A percentile compares a stretch with the other conserved stretches of the same genome.
These are phyloP conservation scores for Phaeosphaeriaceae sp. DNA, from an alignment of 2,329 filamentous ascomycete species.

Conservation along the genomic window DNA sequence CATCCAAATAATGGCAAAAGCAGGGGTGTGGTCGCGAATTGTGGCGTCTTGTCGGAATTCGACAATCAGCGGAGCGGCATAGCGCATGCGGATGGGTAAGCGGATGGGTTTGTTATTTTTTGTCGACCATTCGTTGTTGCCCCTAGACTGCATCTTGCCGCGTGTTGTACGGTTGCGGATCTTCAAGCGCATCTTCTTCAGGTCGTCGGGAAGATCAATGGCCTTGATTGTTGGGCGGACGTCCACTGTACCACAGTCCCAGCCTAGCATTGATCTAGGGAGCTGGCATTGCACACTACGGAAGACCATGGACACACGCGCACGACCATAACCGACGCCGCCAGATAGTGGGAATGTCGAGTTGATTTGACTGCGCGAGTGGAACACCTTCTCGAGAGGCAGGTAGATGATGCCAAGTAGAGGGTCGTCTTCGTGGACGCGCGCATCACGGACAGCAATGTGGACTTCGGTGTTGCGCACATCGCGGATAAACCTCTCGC, in stretches of 20 bases:
- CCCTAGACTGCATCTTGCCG: constrained; percentile 63
- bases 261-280: constrained; percentile 66
- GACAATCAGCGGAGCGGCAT: constrained; percentile 62
- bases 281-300: constrained; percentile 70
- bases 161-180: constrained; percentile 64
- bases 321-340: constrained; percentile 74
- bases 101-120: constrained; percentile 56
- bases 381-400: constrained; percentile 67
- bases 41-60: constrained; percentile 66
- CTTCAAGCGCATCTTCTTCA: constrained; percentile 63
- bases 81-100: constrained; percentile 68
- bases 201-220: constrained; percentile 58
- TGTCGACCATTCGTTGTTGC: constrained; percentile 57
- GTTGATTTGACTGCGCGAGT: constrained; percentile 69
- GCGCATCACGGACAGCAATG: constrained; percentile 70
- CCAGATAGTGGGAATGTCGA: constrained; percentile 72
- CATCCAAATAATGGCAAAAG: constrained; percentile 72
- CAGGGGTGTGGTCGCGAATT: constrained; percentile 62
- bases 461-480: constrained; percentile 73
- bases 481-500: constrained; percentile 74
- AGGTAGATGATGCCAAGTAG: constrained; percentile 75
- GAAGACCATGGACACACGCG: constrained; percentile 75
- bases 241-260: constrained; percentile 75
- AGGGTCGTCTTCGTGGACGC: constrained; percentile 72
- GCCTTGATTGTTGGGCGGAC: constrained; percentile 61